phyloP scores from a whole-genome alignment of 129 eudicot genomes.

The Flaveria sonorensis region DNA sequence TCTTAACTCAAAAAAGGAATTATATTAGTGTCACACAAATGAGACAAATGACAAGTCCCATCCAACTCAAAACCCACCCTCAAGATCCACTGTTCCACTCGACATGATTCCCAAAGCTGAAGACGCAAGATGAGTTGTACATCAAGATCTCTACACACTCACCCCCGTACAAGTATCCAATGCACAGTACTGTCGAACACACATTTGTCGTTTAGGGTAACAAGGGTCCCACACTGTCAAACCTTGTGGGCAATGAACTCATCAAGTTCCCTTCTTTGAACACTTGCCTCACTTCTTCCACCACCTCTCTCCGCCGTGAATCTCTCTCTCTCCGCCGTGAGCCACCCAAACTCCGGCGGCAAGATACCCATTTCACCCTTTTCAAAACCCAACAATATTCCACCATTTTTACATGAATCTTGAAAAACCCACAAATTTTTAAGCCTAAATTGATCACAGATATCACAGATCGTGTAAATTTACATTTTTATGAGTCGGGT shows the following conservation, averaged over 20 bases:
- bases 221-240: conserved; percentile 31
- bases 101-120: conserved; percentile 22
- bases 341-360: neutral
- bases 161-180: conserved; percentile 28
- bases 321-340: conserved; percentile 9
- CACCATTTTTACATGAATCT: neutral
- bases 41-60: conserved; percentile 4
- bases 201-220: conserved; percentile 34
- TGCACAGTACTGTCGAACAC: conserved; percentile 25
- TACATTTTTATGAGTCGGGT: conserved; percentile 49
- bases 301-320: conserved; percentile 12
- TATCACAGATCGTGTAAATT: neutral
- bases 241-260: conserved; percentile 39
- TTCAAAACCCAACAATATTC: neutral
- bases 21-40: neutral
- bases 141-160: neutral
- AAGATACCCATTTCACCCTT: conserved; percentile 7
- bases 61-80: neutral
- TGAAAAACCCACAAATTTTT: neutral
- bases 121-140: conserved; percentile 30
- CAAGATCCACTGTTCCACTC: neutral
- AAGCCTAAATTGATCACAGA: neutral
- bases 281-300: conserved; percentile 18
- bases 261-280: conserved; percentile 41
- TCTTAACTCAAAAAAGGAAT: neutral